A percentile compares a stretch with the other conserved stretches of the same genome.
Evolutionary conservation across 345 rosid species (phyloP).

Genomic region (Cardamine resedifolia): DNA sequence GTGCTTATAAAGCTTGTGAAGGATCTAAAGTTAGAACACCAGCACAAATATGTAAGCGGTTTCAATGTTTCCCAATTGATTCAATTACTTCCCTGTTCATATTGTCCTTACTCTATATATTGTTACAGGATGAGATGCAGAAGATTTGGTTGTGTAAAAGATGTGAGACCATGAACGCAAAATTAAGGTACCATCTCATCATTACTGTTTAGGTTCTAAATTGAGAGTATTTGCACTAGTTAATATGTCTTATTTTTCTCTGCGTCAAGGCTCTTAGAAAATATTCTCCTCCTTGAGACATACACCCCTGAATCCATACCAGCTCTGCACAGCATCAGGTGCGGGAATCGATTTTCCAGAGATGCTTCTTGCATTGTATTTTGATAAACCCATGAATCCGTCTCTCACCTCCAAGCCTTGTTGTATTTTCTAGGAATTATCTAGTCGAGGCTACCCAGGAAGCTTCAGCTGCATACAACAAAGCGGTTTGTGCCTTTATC

Average conservation of each 20-base stretch:
- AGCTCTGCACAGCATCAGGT: conserved; percentile 92
- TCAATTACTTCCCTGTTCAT: background rate
- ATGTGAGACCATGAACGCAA: conserved; percentile 97
- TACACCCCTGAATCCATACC: conserved; percentile 90
- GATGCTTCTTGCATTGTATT: background rate
- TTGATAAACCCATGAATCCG: background rate
- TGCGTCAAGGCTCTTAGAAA: conserved; percentile 72
- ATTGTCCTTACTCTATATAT: conserved; percentile 3
- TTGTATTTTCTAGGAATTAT: conserved; percentile 58
- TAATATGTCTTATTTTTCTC: background rate
- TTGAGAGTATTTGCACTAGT: background rate
- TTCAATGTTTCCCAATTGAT: background rate
- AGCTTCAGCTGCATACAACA: conserved; percentile 90
- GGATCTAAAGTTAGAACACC: conserved; percentile 93
- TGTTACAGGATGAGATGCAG: conserved; percentile 78
- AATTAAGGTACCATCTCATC: conserved; percentile 63
- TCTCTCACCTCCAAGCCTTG: background rate
- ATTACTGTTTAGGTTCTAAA: background rate
- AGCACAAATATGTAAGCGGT: conserved; percentile 77
- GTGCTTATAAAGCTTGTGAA: conserved; percentile 96
- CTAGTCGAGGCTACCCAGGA: conserved; percentile 94
- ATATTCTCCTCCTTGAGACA: conserved; percentile 80
- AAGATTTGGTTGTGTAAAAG: conserved; percentile 93
- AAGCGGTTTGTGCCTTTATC: conserved; percentile 68
- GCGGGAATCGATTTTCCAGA: background rate